A percentile compares a stretch with the other conserved stretches of the same genome.
Conservation (phyloP, 1,139 yeast genomes). For the Fermentozyma sake region DNA sequence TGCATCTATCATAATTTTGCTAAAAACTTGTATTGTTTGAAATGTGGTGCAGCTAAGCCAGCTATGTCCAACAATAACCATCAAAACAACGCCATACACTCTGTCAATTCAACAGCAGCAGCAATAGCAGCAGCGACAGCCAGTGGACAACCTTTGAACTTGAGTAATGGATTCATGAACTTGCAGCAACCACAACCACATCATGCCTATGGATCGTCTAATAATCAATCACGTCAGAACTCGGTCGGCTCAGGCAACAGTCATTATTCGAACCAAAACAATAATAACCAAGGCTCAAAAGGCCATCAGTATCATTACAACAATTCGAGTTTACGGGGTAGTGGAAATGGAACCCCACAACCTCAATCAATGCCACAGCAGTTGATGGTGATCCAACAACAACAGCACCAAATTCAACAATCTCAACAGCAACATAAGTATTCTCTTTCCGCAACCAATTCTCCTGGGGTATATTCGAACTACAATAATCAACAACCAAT, state of each 20-base stretch:
- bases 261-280: conserved; percentile 5
- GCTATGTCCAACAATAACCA: conserved; percentile 30
- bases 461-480: conserved; percentile 24
- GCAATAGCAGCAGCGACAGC: conserved; percentile 55
- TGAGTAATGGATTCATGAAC: conserved; percentile 24
- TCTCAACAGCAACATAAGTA: conserved; percentile 15
- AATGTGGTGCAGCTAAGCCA: conserved; percentile 81
- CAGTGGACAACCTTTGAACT: conserved; percentile 43
- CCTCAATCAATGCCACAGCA: conserved; percentile 7
- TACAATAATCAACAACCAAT: conserved; percentile 12
- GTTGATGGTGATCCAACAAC: conserved; percentile 7
- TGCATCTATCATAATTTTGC: conserved; percentile 94
- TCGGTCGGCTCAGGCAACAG: conserved; percentile 9
- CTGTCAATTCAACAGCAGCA: conserved; percentile 45
- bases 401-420: conserved; percentile 11
- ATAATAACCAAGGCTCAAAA: too few relatives aligned
- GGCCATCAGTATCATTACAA: conserved; percentile 9
- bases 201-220: conserved; percentile 10
- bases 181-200: conserved; percentile 30
- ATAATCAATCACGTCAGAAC: conserved; percentile 9
- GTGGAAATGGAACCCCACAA: conserved; percentile 18
- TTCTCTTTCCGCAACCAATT: conserved; percentile 18
- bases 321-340: conserved; percentile 12
- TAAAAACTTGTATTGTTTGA: conserved; percentile 77
- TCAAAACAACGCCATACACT: conserved; percentile 20